Evolutionary conservation across 2,329 filamentous ascomycete genomes (phyloP).

Genomic region (Mycosphaerella sp.): DNA sequence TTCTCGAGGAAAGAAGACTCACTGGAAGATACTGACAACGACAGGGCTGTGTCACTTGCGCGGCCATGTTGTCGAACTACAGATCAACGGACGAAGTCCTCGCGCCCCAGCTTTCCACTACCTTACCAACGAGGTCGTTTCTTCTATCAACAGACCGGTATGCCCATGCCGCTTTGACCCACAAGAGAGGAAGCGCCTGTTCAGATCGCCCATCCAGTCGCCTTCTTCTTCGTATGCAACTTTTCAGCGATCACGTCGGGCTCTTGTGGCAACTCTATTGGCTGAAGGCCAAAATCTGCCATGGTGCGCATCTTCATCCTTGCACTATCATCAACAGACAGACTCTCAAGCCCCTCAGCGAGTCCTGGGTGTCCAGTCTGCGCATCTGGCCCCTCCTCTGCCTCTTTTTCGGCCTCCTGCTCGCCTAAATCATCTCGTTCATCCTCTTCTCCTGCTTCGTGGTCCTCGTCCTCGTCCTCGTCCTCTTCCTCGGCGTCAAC

Average conservation of each 20-base stretch:
- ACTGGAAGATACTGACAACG: background rate
- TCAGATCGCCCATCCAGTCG: conserved; percentile 35
- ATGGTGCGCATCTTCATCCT: conserved; percentile 13
- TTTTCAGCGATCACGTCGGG: conserved; percentile 28
- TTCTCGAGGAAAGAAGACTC: background rate
- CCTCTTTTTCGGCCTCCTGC: conserved; percentile 10
- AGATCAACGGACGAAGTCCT: too few relatives aligned
- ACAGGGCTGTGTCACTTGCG: background rate
- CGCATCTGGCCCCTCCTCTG: conserved; percentile 12
- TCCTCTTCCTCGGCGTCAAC: conserved; percentile 36
- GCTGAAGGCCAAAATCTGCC: conserved; percentile 24
- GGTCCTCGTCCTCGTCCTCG: conserved; percentile 34
- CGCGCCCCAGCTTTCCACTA: too few relatives aligned
- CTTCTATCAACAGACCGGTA: too few relatives aligned
- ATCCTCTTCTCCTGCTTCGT: conserved; percentile 10
- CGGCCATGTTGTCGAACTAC: background rate
- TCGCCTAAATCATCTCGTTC: conserved; percentile 16
- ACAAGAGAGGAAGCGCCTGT: background rate
- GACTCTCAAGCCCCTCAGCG: conserved; percentile 21
- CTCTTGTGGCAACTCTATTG: conserved; percentile 29
- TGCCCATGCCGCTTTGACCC: too few relatives aligned
- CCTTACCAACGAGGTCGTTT: too few relatives aligned
- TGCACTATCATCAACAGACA: conserved; percentile 20
- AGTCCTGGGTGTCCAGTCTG: conserved; percentile 23
- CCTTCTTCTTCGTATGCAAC: conserved; percentile 34